phyloP scores from a whole-genome alignment of 495 filamentous ascomycete species.

The Trichoderma orchidacearum region DNA sequence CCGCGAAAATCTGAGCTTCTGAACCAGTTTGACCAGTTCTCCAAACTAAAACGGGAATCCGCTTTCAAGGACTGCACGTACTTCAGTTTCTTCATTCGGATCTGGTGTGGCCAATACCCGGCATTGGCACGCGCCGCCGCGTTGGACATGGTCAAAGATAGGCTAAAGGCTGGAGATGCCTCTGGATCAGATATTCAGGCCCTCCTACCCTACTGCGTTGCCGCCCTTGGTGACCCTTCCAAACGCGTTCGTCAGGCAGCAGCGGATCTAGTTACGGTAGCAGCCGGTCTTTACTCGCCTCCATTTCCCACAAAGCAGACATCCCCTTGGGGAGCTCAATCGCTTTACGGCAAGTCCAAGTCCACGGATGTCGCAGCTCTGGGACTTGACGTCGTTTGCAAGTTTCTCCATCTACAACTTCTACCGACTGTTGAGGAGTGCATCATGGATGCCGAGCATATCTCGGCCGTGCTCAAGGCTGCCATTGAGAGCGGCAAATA shows the following conservation, averaged over 20 bases:
- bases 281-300: constrained; percentile 18
- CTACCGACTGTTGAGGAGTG: constrained; percentile 69
- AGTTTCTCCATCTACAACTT: constrained; percentile 50
- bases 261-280: constrained; percentile 41
- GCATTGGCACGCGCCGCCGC: constrained; percentile 53
- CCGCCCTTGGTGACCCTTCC: constrained; percentile 59
- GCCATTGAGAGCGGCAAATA: constrained; percentile 34
- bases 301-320: not conserved
- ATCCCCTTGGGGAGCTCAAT: constrained; percentile 20
- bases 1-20: constrained; percentile 17
- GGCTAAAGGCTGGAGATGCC: constrained; percentile 34
- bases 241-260: constrained; percentile 62
- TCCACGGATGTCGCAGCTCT: constrained; percentile 41
- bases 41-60: constrained; percentile 40
- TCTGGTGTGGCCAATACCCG: constrained; percentile 61
- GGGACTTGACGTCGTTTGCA: constrained; percentile 31
- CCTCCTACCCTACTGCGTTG: constrained; percentile 61
- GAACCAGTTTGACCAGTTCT: constrained; percentile 40
- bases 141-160: constrained; percentile 40
- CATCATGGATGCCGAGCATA: constrained; percentile 54
- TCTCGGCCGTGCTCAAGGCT: constrained; percentile 44
- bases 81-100: constrained; percentile 59
- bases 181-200: constrained; percentile 56
- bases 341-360: constrained; percentile 32
- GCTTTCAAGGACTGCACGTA: constrained; percentile 50